A percentile compares a stretch with the other conserved stretches of the same genome.
Evolutionary conservation across 345 rosid genomes (phyloP).

Genomic region (Acer yangbiense): DNA sequence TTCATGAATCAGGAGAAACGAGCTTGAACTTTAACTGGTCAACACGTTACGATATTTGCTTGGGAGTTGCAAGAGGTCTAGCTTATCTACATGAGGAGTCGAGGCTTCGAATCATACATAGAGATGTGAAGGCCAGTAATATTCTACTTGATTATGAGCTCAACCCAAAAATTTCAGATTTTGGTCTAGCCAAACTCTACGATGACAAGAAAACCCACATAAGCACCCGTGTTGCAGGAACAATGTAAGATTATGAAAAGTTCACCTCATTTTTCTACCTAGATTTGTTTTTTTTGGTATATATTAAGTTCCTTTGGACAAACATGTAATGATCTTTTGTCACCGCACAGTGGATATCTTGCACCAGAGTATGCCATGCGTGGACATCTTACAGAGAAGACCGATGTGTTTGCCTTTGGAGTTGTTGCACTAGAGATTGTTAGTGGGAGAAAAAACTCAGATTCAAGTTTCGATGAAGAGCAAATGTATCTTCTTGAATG

Average conservation of each 20-base stretch:
- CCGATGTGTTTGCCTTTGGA: slow-evolving; percentile 70
- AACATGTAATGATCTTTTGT: neutral
- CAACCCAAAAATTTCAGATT: slow-evolving; percentile 60
- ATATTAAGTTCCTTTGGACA: too few relatives aligned
- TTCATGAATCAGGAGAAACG: slow-evolving; percentile 29
- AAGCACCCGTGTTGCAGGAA: slow-evolving; percentile 60
- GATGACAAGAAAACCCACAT: slow-evolving; percentile 55
- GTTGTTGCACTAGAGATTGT: slow-evolving; percentile 56
- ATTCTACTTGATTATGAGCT: slow-evolving; percentile 54
- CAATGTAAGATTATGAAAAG: slow-evolving; percentile 38
- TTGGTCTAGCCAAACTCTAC: slow-evolving; percentile 63
- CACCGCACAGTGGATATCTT: slow-evolving; percentile 55
- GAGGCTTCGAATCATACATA: slow-evolving; percentile 50
- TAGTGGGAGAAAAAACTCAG: slow-evolving; percentile 69
- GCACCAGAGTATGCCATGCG: slow-evolving; percentile 81
- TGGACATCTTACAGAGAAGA: slow-evolving; percentile 74
- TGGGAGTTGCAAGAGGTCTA: slow-evolving; percentile 51
- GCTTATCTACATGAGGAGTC: slow-evolving; percentile 61
- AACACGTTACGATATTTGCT: slow-evolving; percentile 46
- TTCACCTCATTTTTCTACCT: neutral
- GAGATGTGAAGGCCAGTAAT: slow-evolving; percentile 66
- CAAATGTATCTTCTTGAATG: slow-evolving; percentile 70
- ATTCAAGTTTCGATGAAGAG: slow-evolving; percentile 43
- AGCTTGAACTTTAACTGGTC: slow-evolving; percentile 43
- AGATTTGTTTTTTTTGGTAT: neutral